Percentiles rank a stretch among this genome's conserved stretches.
Conservation (phyloP, 2,329 filamentous ascomycete genomes). For the Cladosporium sp. region DNA sequence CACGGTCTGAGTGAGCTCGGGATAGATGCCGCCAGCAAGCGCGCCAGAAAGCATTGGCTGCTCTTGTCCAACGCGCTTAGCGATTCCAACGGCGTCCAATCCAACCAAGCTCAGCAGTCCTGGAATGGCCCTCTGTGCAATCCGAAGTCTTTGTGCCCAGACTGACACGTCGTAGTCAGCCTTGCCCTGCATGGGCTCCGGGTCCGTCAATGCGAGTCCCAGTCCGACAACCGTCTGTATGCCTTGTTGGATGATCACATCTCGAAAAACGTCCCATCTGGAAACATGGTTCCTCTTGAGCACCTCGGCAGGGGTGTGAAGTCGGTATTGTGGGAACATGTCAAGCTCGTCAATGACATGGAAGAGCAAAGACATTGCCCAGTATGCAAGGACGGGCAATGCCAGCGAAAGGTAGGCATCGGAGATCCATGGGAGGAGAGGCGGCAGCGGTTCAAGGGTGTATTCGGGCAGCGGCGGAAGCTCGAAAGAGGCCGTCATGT, state of each 20-base stretch:
- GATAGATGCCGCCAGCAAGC: conserved; percentile 75
- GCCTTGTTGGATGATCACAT: conserved; percentile 86
- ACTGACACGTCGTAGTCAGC: conserved; percentile 82
- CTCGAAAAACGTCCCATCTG: conserved; percentile 76
- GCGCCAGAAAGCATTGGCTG: conserved; percentile 70
- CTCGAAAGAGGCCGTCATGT: conserved; percentile 48
- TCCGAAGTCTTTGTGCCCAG: conserved; percentile 77
- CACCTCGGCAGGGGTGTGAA: conserved; percentile 92
- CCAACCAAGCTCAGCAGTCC: conserved; percentile 64
- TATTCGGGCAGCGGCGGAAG: conserved; percentile 85
- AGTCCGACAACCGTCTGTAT: conserved; percentile 73
- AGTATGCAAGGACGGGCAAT: conserved; percentile 78
- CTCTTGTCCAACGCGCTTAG: conserved; percentile 64
- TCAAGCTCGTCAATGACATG: conserved; percentile 81
- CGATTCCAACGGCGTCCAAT: conserved; percentile 67
- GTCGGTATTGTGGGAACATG: conserved; percentile 80
- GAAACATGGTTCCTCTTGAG: conserved; percentile 79
- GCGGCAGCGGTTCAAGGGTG: conserved; percentile 60
- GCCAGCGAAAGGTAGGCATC: conserved; percentile 75
- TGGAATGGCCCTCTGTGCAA: conserved; percentile 74
- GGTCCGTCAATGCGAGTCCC: conserved; percentile 64
- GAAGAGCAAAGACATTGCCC: conserved; percentile 77
- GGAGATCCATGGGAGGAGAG: conserved; percentile 69
- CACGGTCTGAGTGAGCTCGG: conserved; percentile 55
- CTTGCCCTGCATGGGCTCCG: conserved; percentile 65